These are phyloP conservation scores for Podosphaera aphanis DNA, from an alignment of 2,329 filamentous ascomycete species.

Conservation along the genomic window DNA sequence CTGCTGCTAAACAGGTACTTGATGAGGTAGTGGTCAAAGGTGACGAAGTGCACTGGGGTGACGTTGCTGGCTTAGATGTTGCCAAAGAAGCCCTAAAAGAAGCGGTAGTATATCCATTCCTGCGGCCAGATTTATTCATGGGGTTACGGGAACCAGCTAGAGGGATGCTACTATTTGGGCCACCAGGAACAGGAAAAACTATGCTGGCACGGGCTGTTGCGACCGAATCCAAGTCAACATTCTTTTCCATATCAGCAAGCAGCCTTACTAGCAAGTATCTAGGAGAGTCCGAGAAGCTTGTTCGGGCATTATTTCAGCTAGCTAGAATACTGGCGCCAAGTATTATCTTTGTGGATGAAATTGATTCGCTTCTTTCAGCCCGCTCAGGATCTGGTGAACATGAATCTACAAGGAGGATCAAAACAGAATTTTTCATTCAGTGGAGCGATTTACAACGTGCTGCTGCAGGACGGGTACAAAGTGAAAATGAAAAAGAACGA, in stretches of 20 bases:
- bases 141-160: constrained; percentile 80
- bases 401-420: constrained; percentile 79
- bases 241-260: constrained; percentile 90
- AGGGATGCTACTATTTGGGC: constrained; percentile 89
- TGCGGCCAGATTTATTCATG: constrained; percentile 88
- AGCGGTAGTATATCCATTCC: constrained; percentile 87
- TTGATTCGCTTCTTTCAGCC: constrained; percentile 75
- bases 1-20: constrained; percentile 71
- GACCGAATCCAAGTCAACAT: constrained; percentile 82
- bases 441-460: constrained; percentile 89
- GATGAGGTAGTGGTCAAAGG: constrained; percentile 91
- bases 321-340: constrained; percentile 74
- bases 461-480: constrained; percentile 59
- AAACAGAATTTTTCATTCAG: constrained; percentile 93
- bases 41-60: constrained; percentile 83
- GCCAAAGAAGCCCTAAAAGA: constrained; percentile 87
- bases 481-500: constrained; percentile 38
- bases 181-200: constrained; percentile 93
- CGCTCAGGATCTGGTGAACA: constrained; percentile 68
- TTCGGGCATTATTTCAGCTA: constrained; percentile 73
- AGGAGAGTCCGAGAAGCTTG: constrained; percentile 88
- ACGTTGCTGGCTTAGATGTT: constrained; percentile 72
- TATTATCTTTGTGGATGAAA: constrained; percentile 97
- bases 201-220: constrained; percentile 91
- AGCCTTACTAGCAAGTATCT: constrained; percentile 89